Conservation (phyloP, 2,329 filamentous ascomycete genomes). For the Sarocladium brachiariae region DNA sequence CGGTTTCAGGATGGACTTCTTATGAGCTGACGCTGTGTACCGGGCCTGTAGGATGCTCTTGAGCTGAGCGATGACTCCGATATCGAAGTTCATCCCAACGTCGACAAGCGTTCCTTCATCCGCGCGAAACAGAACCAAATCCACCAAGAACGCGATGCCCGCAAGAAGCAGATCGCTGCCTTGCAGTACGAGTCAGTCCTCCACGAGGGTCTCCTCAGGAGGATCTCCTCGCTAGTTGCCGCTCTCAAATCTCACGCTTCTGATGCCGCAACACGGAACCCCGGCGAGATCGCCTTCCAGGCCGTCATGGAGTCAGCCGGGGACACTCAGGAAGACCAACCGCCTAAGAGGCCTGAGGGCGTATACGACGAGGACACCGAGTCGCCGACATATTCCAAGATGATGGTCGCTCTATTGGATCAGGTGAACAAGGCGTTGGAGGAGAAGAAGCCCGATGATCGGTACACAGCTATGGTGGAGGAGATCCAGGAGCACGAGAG, state of each 20-base stretch:
- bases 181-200: conserved; percentile 88
- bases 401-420: conserved; percentile 96
- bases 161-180: conserved; percentile 82
- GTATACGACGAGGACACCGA: conserved; percentile 64
- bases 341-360: conserved; percentile 68
- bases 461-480: conserved; percentile 68
- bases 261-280: conserved; percentile 56
- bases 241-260: conserved; percentile 68
- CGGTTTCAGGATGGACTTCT: too few species aligned
- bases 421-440: conserved; percentile 83
- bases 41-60: conserved; percentile 69
- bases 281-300: conserved; percentile 81
- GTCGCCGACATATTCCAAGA: conserved; percentile 82
- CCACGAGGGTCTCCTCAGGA: conserved; percentile 82
- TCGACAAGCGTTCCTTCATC: conserved; percentile 97
- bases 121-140: conserved; percentile 97
- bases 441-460: conserved; percentile 61
- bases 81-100: conserved; percentile 96
- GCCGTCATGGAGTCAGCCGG: conserved; percentile 77
- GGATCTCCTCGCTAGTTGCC: conserved; percentile 72
- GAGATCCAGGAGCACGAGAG: conserved; percentile 70
- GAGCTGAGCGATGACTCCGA: conserved; percentile 98
- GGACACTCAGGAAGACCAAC: conserved; percentile 65
- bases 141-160: conserved; percentile 79
- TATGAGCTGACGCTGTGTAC: too few species aligned